These are phyloP conservation scores for Trebouxia gelatinosa DNA, from an alignment of 163 green algal species.

Conservation along the genomic window DNA sequence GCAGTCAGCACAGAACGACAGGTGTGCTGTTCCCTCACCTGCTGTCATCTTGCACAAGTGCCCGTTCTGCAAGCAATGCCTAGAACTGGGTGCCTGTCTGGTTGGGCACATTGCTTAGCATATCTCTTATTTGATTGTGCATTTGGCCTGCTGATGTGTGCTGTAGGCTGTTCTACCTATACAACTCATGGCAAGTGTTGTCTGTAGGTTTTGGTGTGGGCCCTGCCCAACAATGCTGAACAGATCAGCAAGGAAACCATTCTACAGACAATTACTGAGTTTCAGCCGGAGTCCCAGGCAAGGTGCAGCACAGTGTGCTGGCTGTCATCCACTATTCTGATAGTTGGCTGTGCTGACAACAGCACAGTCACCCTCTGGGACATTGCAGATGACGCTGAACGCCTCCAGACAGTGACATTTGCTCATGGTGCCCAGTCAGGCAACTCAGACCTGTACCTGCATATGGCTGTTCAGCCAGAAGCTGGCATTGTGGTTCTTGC, in stretches of 20 bases:
- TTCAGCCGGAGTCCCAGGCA: neutral
- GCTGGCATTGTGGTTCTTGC: slow-evolving; percentile 66
- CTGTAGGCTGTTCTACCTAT: too few species aligned
- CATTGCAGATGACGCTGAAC: neutral
- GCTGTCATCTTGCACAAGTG: too few species aligned
- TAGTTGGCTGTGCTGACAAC: neutral
- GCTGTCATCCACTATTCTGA: neutral
- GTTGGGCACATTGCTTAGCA: too few species aligned
- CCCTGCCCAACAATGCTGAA: neutral
- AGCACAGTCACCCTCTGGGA: slow-evolving; percentile 19
- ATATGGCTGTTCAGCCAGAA: slow-evolving; percentile 41
- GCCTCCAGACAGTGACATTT: slow-evolving; percentile 20
- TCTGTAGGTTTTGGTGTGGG: slow-evolving; percentile 6
- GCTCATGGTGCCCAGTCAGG: neutral
- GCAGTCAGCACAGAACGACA: too few species aligned
- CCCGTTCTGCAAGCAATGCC: too few species aligned
- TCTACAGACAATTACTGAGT: neutral
- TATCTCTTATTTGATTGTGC: too few species aligned
- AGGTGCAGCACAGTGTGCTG: neutral
- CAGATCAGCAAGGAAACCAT: neutral
- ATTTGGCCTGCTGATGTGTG: too few species aligned
- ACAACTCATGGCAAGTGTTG: too few species aligned
- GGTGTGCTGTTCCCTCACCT: too few species aligned
- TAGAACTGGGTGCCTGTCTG: too few species aligned
- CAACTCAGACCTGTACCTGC: slow-evolving; percentile 61